Percentiles rank a stretch among this genome's conserved stretches.
Evolutionary conservation across 192 early-diverging fungal species (phyloP).

Genomic region (Coemansia pectinata): DNA sequence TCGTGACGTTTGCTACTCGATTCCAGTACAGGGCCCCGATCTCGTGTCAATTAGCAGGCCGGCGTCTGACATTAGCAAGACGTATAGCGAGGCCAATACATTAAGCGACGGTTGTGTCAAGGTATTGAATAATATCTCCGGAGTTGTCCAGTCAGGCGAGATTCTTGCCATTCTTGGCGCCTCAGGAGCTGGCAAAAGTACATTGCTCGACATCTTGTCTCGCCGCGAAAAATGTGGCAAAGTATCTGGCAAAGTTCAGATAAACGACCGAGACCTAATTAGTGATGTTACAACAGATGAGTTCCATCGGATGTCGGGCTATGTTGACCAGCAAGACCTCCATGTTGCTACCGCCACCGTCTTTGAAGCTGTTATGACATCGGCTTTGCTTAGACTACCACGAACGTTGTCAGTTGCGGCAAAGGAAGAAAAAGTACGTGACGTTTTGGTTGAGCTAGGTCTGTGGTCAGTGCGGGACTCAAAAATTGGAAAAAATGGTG

Average conservation of each 20-base stretch:
- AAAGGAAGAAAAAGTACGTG: conserved; percentile 67
- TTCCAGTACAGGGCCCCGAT: conserved; percentile 28
- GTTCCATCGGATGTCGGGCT: conserved; percentile 74
- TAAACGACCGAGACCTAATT: conserved; percentile 72
- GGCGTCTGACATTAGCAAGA: neutral
- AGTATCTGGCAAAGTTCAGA: conserved; percentile 76
- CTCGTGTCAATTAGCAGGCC: conserved; percentile 16
- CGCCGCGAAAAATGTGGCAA: conserved; percentile 67
- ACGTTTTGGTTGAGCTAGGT: conserved; percentile 79
- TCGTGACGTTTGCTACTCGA: conserved; percentile 43
- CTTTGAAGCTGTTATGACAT: conserved; percentile 82
- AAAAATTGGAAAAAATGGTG: conserved; percentile 68
- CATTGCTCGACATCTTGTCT: conserved; percentile 88
- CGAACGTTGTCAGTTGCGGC: conserved; percentile 53
- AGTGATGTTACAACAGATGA: conserved; percentile 52
- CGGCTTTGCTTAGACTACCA: conserved; percentile 79
- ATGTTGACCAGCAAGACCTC: conserved; percentile 91
- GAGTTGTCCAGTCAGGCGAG: conserved; percentile 77
- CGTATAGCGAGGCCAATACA: neutral
- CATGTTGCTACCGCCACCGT: conserved; percentile 85
- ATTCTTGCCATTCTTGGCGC: conserved; percentile 94
- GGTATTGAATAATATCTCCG: conserved; percentile 67
- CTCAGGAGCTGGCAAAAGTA: conserved; percentile 92
- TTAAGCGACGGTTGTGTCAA: neutral
- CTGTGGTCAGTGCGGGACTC: conserved; percentile 79